phyloP scores from a whole-genome alignment of 2,329 filamentous ascomycete genomes.

The Phoma sp. region DNA sequence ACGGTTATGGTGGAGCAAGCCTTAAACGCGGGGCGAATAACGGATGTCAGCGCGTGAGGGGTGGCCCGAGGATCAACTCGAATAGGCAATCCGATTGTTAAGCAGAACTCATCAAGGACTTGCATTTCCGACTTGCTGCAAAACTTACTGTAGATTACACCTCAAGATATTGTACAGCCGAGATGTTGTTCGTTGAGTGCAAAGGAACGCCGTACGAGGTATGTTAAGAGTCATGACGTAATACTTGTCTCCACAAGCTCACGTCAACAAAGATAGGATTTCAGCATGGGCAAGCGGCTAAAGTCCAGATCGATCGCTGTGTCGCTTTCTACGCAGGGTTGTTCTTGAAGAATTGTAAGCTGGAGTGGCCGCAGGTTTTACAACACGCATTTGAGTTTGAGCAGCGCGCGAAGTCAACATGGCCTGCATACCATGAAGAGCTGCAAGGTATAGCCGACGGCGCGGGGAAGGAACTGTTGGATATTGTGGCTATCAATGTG shows the following conservation, averaged over 20 bases:
- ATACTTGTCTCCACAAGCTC: constrained; percentile 3
- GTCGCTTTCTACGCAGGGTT: constrained; percentile 58
- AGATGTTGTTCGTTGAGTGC: constrained; percentile 52
- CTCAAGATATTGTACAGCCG: constrained; percentile 1
- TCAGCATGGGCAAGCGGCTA: constrained; percentile 54
- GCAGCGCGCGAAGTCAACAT: constrained; percentile 51
- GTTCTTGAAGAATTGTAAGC: constrained; percentile 56
- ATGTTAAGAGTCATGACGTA: constrained; percentile 28
- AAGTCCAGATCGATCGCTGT: constrained; percentile 50
- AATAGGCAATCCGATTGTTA: too few species aligned
- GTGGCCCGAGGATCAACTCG: too few species aligned
- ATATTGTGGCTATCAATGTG: constrained; percentile 66
- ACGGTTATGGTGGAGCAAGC: too few species aligned
- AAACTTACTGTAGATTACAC: too few species aligned
- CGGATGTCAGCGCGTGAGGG: too few species aligned
- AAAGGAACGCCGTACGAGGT: constrained; percentile 55
- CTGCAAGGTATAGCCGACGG: constrained; percentile 63
- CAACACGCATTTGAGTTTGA: constrained; percentile 58
- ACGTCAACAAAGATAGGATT: constrained; percentile 54
- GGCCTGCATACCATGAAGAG: constrained; percentile 55
- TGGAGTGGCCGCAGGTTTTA: constrained; percentile 57
- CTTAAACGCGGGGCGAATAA: too few species aligned
- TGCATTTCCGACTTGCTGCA: too few species aligned
- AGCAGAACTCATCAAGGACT: neutral
- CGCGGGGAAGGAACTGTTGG: constrained; percentile 54